Evolutionary conservation across 768 basidiomycete genomes (phyloP).

Genomic region (Lyophyllum shimeji): DNA sequence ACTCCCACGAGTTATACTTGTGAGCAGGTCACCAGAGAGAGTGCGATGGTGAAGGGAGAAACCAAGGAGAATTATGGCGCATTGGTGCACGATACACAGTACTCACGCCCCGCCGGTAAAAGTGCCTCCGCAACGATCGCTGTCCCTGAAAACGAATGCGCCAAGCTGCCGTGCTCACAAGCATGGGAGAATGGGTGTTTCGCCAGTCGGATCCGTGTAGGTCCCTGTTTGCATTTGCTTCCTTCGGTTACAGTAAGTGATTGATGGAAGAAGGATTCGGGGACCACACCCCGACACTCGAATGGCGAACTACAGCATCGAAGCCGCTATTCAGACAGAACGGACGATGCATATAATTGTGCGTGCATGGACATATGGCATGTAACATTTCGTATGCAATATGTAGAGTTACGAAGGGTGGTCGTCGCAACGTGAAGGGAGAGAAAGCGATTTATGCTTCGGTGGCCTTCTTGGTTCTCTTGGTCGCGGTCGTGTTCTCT

Average conservation of each 20-base stretch:
- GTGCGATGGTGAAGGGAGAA: background rate
- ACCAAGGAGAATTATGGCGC: background rate
- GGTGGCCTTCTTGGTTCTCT: conserved; percentile 17
- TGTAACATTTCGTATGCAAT: conserved; percentile 16
- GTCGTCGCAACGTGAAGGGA: background rate
- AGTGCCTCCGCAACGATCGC: too few species aligned
- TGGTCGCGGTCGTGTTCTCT: conserved; percentile 23
- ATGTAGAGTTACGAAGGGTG: conserved; percentile 6
- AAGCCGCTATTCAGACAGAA: background rate
- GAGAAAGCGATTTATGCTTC: conserved; percentile 19
- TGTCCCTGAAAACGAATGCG: background rate
- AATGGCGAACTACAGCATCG: too few species aligned
- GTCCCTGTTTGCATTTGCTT: too few species aligned
- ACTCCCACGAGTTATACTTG: background rate
- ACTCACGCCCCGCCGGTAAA: background rate
- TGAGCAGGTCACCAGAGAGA: background rate
- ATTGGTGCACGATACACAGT: background rate
- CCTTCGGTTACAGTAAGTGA: background rate
- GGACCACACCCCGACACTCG: background rate
- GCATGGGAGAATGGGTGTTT: background rate
- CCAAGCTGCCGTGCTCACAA: background rate
- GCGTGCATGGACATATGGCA: conserved; percentile 20
- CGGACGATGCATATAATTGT: conserved; percentile 15
- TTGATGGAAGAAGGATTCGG: background rate
- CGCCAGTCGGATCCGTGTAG: too few species aligned